phyloP scores from a whole-genome alignment of 2,329 filamentous ascomycete genomes.

The Allantophomopsis cytisporea region DNA sequence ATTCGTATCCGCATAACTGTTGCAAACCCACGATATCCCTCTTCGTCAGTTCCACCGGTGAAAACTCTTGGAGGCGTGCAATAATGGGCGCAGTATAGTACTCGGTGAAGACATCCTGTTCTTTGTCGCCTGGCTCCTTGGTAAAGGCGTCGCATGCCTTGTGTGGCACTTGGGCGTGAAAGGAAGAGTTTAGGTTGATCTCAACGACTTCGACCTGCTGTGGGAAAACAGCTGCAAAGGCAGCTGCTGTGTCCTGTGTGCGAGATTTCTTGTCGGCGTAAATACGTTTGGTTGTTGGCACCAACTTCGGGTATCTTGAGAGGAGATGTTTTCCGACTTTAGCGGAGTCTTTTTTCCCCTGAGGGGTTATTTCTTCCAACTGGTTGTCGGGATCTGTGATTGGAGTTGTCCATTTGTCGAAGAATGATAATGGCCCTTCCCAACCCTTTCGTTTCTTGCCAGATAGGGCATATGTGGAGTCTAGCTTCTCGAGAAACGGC shows the following conservation, averaged over 20 bases:
- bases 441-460: constrained; percentile 12
- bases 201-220: constrained; percentile 14
- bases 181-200: constrained; percentile 38
- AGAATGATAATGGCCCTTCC: constrained; percentile 12
- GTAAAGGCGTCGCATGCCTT: constrained; percentile 44
- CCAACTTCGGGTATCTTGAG: constrained; percentile 12
- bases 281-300: constrained; percentile 15
- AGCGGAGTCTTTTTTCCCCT: constrained; percentile 13
- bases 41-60: constrained; percentile 48
- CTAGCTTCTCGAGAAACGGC: constrained; percentile 41
- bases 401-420: constrained; percentile 14
- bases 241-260: constrained; percentile 16
- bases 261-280: constrained; percentile 16
- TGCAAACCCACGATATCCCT: constrained; percentile 53
- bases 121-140: constrained; percentile 14
- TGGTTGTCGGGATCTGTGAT: constrained; percentile 16
- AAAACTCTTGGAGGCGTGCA: constrained; percentile 35
- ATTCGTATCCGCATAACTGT: constrained; percentile 52
- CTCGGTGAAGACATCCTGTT: constrained; percentile 25
- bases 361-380: constrained; percentile 15
- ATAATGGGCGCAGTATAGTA: constrained; percentile 47
- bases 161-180: constrained; percentile 22
- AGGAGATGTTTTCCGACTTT: constrained; percentile 15
- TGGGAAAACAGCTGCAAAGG: constrained; percentile 13
- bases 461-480: constrained; percentile 25